Evolutionary conservation across 2,329 filamentous ascomycete genomes (phyloP).

Genomic region (Aphanoascus verrucosus): DNA sequence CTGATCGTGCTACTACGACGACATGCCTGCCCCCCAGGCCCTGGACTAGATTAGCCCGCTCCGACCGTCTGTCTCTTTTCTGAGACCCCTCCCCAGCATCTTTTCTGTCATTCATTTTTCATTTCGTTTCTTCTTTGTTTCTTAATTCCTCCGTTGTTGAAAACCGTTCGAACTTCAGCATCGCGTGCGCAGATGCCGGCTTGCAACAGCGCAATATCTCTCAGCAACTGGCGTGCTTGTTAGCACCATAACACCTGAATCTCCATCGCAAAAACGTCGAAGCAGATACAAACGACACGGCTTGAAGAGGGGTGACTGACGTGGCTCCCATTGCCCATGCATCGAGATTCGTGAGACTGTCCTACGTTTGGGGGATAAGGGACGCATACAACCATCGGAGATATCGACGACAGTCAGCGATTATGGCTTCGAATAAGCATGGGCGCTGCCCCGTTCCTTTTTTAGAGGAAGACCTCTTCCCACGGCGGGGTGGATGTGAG

Average conservation of each 20-base stretch:
- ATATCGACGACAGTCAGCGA: neutral
- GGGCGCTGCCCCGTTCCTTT: conserved; percentile 60
- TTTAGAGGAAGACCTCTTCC: conserved; percentile 52
- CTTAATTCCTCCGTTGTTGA: neutral
- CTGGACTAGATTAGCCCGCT: neutral
- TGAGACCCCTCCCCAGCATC: neutral
- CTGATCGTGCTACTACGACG: neutral
- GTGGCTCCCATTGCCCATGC: neutral
- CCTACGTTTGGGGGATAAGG: neutral
- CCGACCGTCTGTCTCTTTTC: neutral
- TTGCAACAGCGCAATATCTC: neutral
- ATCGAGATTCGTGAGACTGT: neutral
- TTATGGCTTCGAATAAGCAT: conserved; percentile 9
- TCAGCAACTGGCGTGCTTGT: neutral
- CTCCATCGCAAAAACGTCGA: neutral
- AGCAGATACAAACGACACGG: neutral
- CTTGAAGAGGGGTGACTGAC: neutral
- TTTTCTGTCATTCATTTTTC: neutral
- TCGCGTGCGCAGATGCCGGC: conserved; percentile 2
- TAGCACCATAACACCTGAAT: neutral
- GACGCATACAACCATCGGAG: neutral
- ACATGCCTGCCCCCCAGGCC: neutral
- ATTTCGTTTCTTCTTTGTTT: neutral
- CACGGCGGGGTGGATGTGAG: conserved; percentile 52
- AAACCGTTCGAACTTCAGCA: neutral